phyloP scores from a whole-genome alignment of 2,329 filamentous ascomycete genomes.

The Botryosphaeria dothidea region DNA sequence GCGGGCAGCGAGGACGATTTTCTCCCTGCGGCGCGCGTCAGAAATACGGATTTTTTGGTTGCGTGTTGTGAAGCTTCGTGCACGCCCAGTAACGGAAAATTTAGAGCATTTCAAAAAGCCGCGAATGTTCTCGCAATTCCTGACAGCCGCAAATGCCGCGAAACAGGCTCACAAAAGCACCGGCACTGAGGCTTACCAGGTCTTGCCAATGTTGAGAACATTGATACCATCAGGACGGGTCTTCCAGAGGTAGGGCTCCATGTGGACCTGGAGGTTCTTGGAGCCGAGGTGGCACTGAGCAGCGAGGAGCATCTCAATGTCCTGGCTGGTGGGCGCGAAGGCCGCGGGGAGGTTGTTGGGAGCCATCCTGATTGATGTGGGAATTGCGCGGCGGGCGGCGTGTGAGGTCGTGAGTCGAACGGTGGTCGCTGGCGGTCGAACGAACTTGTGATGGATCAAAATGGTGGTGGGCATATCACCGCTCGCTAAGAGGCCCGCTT shows the following conservation, averaged over 20 bases:
- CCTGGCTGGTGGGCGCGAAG: constrained; percentile 96
- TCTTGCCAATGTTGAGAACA: constrained; percentile 99
- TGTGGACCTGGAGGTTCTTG: constrained; percentile 99
- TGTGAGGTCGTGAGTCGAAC: constrained; percentile 22
- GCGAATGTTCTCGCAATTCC: background rate
- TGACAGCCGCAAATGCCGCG: background rate
- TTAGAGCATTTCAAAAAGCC: background rate
- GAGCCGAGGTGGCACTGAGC: constrained; percentile 95
- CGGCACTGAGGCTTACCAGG: constrained; percentile 69
- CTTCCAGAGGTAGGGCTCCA: constrained; percentile 99
- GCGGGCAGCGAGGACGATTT: constrained; percentile 97
- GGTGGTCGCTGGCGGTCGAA: constrained; percentile 24
- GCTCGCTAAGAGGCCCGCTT: constrained; percentile 25
- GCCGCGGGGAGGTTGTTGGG: constrained; percentile 88
- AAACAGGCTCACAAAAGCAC: background rate
- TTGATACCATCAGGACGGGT: constrained; percentile 98
- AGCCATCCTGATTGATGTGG: constrained; percentile 75
- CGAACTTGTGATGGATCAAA: constrained; percentile 21
- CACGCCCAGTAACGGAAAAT: background rate
- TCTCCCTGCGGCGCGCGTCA: constrained; percentile 71
- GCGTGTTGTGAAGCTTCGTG: background rate
- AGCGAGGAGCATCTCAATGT: constrained; percentile 99
- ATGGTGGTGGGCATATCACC: constrained; percentile 20
- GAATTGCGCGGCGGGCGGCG: constrained; percentile 24
- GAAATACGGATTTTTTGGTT: background rate